phyloP scores from a whole-genome alignment of 768 basidiomycete genomes.

The Hericium alpestre region DNA sequence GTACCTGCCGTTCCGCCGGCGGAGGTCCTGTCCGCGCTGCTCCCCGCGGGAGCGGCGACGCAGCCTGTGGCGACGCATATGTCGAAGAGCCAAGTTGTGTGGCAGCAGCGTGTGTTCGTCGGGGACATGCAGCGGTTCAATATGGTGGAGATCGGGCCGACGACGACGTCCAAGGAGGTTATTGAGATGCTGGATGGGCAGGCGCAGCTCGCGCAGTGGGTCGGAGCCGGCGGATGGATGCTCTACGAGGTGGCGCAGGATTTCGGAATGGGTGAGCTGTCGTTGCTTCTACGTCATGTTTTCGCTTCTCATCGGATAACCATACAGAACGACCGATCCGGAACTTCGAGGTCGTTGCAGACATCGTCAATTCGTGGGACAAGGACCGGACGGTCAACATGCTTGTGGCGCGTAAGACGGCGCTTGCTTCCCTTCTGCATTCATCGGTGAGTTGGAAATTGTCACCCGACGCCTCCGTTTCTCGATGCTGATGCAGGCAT shows the following conservation, averaged over 20 bases:
- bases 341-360: conserved; percentile 72
- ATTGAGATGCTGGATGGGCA: conserved; percentile 53
- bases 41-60: conserved; percentile 2
- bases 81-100: conserved; percentile 16
- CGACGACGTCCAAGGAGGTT: conserved; percentile 66
- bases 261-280: conserved; percentile 79
- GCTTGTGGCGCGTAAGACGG: conserved; percentile 69
- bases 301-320: background rate
- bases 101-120: conserved; percentile 68
- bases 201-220: conserved; percentile 53
- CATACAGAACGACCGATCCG: conserved; percentile 77
- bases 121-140: conserved; percentile 68
- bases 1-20: conserved; percentile 27
- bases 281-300: background rate
- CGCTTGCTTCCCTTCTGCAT: conserved; percentile 48
- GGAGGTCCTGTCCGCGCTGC: conserved; percentile 17
- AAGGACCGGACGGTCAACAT: conserved; percentile 70
- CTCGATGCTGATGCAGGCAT: conserved; percentile 13
- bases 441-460: conserved; percentile 36
- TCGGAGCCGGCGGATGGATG: conserved; percentile 69
- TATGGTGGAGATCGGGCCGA: conserved; percentile 56
- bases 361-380: conserved; percentile 83
- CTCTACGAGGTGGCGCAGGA: conserved; percentile 84
- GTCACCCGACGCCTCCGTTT: no score
- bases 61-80: conserved; percentile 1